phyloP scores from a whole-genome alignment of 1,139 yeast genomes.

The Hansenula sp. region DNA sequence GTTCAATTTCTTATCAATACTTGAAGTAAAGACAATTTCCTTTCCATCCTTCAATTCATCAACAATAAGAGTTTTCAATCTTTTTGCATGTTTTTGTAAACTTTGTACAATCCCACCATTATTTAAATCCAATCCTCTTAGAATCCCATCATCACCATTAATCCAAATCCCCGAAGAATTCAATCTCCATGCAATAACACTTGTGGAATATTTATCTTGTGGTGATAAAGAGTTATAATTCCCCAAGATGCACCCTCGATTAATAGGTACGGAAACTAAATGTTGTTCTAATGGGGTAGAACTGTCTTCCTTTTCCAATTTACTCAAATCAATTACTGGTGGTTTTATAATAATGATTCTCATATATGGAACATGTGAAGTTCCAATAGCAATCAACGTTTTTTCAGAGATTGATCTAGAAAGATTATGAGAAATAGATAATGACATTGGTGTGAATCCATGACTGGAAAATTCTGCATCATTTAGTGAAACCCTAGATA shows the following conservation, averaged over 20 bases:
- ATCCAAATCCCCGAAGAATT: slow-evolving; percentile 55
- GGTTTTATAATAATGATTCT: slow-evolving; percentile 50
- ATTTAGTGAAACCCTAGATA: slow-evolving; percentile 56
- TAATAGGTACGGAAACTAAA: slow-evolving; percentile 18
- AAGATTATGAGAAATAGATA: slow-evolving; percentile 9
- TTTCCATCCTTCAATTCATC: slow-evolving; percentile 21
- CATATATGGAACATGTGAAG: slow-evolving; percentile 78
- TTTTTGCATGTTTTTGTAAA: slow-evolving; percentile 31
- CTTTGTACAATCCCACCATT: slow-evolving; percentile 32
- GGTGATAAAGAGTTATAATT: slow-evolving; percentile 62
- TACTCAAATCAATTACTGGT: slow-evolving; percentile 29
- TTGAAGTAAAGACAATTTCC: slow-evolving; percentile 42
- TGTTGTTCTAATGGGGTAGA: slow-evolving; percentile 5
- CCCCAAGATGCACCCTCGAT: slow-evolving; percentile 43
- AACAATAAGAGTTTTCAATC: slow-evolving; percentile 45
- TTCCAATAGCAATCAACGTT: slow-evolving; percentile 47
- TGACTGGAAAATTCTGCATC: slow-evolving; percentile 73
- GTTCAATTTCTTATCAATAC: slow-evolving; percentile 37
- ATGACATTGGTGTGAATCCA: slow-evolving; percentile 39
- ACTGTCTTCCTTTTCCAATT: slow-evolving; percentile 8
- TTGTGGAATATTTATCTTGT: slow-evolving; percentile 66
- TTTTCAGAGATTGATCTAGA: slow-evolving; percentile 1
- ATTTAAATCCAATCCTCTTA: slow-evolving; percentile 53
- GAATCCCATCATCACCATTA: slow-evolving; percentile 64
- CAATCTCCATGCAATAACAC: slow-evolving; percentile 41